Base-by-base conservation (phyloP, 2,329 filamentous ascomycete genomes). In the Fusarium foetens region DNA sequence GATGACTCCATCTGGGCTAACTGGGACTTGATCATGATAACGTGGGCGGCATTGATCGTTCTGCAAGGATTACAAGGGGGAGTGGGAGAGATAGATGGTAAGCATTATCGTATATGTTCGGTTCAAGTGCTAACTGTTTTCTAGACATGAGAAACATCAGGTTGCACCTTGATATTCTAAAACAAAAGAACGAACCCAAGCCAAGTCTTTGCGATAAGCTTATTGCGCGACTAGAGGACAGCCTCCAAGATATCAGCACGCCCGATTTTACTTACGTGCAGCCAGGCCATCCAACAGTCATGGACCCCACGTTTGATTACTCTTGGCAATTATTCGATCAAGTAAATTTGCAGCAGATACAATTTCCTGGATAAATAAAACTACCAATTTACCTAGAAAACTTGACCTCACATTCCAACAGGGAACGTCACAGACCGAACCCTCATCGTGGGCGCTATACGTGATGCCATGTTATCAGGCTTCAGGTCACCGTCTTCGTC, bases 21-120 rank as follows among this genome's bases (percentile, higher is more conserved):
- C 8, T 66, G 63, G 63, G 63, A 66, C 13, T 29, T 66, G 13
- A 66, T 66, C 8, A 66, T 66, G 25, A 66, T 66, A 14, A 66
- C 61, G 0, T 66, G 63, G 63, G 63, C 63, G 9, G 63, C 63
- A 5, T 25, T 66, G 13, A 66, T 66, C 1, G 63, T 66, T 5
- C 9, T 66, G 5, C 63, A 66, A 23, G 63, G 63, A 0, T 31
- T 66, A 31, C 63, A 66, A 41, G 63, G 63, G 4, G 63, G 62
- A 8, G 52, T 36, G 4, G 63, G 63, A 7, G 63, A 66, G 29
- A n/a, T 66, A 10, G 63, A 66, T 14, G 63, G 63, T 60, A 36
- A 25, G 43, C 0, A 5, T 19, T 4, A 2, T 39, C 3, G 5
- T 10, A 0, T 0, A 12, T 9, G 1, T 3, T 12, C 1, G 17